Base-by-base conservation (phyloP, 441 rosid genomes). In the Adansonia grandidieri region DNA sequence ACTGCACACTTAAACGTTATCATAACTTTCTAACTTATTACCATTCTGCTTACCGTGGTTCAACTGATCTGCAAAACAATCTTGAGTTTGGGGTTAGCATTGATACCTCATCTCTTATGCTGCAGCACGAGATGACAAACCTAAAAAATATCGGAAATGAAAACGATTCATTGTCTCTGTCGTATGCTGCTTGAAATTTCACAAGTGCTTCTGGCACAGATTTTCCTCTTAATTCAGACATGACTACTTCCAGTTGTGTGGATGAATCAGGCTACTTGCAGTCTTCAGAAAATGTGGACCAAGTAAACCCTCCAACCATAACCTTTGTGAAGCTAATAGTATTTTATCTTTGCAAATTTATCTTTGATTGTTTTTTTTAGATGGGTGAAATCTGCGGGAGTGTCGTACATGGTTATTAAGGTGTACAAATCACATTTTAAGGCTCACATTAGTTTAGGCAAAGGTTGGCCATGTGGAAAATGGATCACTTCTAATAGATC, bases 81-180 rank as follows among this genome's bases (percentile, higher is more conserved):
- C 94, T 92, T 84, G 86, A 93, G 14, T 96, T 96, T 71, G 99
- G 99, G 54, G 97, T 96, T 37, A 96, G 90, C 76, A 88, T 93
- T 77, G 99, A 93, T 64, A 89, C 92, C 28, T 88, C 98, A 9
- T 89, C 99, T 22, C 95, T 92, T 77, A 80, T 92, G 79, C 82
- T 92, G 84, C 98, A 91, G 51, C 91, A 84, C 66, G 97, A 93
- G 80, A 85, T 95, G 82, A 80, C 96, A 19, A 85, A 89, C 85
- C 89, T 95, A 71, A 80, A 92, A 82, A 88, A 88, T 69, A 90
- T 91, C 80, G 90, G 90, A 81, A 85, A 86, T 66, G 94, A 93
- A 57, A 84, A 88, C 84, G 32, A 28, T 28, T 2, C 32, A 28
- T 28, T 28, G 32, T 28, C 32, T 28, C 32, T 28, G 32, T 28